These are phyloP conservation scores for Starmerella khaoyaiensis DNA, from an alignment of 805 yeast species.

Conservation along the genomic window DNA sequence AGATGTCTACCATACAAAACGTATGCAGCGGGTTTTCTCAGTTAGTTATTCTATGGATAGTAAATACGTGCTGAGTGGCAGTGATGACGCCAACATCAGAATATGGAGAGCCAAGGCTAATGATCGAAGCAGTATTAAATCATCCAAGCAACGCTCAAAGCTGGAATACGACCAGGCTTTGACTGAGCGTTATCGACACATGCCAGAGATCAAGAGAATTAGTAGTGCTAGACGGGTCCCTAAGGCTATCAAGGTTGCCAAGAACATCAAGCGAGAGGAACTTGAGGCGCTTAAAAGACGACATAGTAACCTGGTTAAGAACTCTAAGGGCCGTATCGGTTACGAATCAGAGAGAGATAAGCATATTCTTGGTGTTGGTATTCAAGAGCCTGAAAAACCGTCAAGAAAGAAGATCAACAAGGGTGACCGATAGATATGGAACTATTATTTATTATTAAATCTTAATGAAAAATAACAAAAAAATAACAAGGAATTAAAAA, in stretches of 20 bases:
- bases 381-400: neutral
- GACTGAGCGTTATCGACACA: conserved; percentile 81
- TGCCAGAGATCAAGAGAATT: conserved; percentile 92
- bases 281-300: conserved; percentile 59
- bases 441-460: conserved; percentile 1
- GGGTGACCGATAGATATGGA: neutral
- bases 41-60: conserved; percentile 81
- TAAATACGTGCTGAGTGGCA: conserved; percentile 73
- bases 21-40: conserved; percentile 91
- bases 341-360: conserved; percentile 61
- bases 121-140: conserved; percentile 70
- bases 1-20: conserved; percentile 88
- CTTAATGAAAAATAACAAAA: no score
- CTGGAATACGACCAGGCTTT: conserved; percentile 83
- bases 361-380: conserved; percentile 50
- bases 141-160: conserved; percentile 65
- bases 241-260: conserved; percentile 71
- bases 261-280: conserved; percentile 71
- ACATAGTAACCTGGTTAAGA: conserved; percentile 71
- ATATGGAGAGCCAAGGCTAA: conserved; percentile 84
- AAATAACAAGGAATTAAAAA: no score
- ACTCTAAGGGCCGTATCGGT: conserved; percentile 41
- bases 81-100: conserved; percentile 92
- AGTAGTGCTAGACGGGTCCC: conserved; percentile 90
- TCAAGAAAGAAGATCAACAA: neutral